A percentile compares a stretch with the other conserved stretches of the same genome.
These are phyloP conservation scores for Fusarium decemcellulare DNA, from an alignment of 2,329 filamentous ascomycete species.

Conservation along the genomic window DNA sequence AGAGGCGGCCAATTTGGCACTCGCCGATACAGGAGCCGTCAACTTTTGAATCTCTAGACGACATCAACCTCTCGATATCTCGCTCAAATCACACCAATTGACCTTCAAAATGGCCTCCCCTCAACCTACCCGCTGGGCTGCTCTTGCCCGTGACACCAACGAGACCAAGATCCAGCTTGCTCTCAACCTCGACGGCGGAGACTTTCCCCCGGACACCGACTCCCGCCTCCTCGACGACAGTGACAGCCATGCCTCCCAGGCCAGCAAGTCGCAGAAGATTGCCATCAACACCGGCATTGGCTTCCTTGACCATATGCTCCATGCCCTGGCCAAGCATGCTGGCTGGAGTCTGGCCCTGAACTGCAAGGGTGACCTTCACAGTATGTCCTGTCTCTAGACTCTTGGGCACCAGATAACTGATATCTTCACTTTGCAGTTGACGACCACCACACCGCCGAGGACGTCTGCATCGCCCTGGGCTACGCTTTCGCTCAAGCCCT, in stretches of 20 bases:
- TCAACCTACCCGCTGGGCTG: slow-evolving; percentile 73
- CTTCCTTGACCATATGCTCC: slow-evolving; percentile 98
- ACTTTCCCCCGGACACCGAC: slow-evolving; percentile 76
- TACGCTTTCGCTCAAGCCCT: slow-evolving; percentile 87
- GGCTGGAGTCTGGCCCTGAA: slow-evolving; percentile 91
- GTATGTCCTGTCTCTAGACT: slow-evolving; percentile 64
- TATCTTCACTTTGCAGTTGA: slow-evolving; percentile 73
- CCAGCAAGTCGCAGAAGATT: slow-evolving; percentile 88
- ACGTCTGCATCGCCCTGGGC: slow-evolving; percentile 92
- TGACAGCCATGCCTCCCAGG: slow-evolving; percentile 85
- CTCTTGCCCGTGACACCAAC: slow-evolving; percentile 91
- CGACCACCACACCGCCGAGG: slow-evolving; percentile 98
- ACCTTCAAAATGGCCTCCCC: slow-evolving; percentile 45
- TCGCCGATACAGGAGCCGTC: slow-evolving; percentile 49
- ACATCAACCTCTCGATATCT: slow-evolving; percentile 13
- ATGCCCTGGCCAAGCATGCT: slow-evolving; percentile 94
- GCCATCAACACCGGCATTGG: slow-evolving; percentile 93
- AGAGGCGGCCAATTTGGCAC: slow-evolving; percentile 45
- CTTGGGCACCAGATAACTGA: slow-evolving; percentile 21
- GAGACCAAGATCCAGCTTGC: slow-evolving; percentile 97
- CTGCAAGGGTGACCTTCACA: slow-evolving; percentile 92
- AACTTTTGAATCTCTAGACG: slow-evolving; percentile 23
- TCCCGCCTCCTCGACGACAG: slow-evolving; percentile 63
- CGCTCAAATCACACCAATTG: slow-evolving; percentile 29
- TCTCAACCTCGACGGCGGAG: slow-evolving; percentile 93